phyloP scores from a whole-genome alignment of 139 green algal species.

The Coelastrella sp. region DNA sequence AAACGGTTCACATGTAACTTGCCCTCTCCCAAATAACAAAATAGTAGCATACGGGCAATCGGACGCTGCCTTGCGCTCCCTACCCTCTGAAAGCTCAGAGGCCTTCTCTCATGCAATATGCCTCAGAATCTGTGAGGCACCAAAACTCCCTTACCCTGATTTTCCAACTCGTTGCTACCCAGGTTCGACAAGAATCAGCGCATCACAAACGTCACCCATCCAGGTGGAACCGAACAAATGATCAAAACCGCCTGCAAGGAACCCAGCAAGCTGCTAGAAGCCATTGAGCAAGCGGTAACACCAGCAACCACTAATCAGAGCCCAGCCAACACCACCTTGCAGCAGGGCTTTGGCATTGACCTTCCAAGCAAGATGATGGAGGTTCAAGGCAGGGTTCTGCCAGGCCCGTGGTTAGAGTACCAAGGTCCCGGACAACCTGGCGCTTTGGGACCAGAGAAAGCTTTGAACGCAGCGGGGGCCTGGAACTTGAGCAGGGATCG shows the following conservation, averaged over 20 bases:
- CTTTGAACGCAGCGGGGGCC: background rate
- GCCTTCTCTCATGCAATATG: too few species aligned
- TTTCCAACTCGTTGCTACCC: background rate
- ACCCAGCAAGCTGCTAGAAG: background rate
- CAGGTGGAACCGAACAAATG: conserved; percentile 5
- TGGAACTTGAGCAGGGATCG: background rate
- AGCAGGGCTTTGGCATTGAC: background rate
- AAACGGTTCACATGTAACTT: too few species aligned
- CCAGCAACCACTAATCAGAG: background rate
- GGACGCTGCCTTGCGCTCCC: background rate
- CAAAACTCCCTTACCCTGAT: background rate
- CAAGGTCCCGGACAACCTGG: too few species aligned
- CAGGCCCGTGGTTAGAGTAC: conserved; percentile 7
- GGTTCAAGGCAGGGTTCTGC: background rate
- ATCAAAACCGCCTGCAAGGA: background rate
- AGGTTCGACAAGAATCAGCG: conserved; percentile 2
- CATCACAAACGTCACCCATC: background rate
- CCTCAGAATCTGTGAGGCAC: too few species aligned
- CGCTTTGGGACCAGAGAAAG: too few species aligned
- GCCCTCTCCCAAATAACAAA: background rate
- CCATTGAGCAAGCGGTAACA: background rate
- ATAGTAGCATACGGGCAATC: background rate
- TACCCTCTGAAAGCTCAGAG: background rate
- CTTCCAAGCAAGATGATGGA: background rate
- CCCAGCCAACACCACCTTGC: background rate